Percentiles rank a stretch among this genome's conserved stretches.
Conservation (phyloP, 495 filamentous ascomycete genomes). For the Annulohypoxylon bovei region DNA sequence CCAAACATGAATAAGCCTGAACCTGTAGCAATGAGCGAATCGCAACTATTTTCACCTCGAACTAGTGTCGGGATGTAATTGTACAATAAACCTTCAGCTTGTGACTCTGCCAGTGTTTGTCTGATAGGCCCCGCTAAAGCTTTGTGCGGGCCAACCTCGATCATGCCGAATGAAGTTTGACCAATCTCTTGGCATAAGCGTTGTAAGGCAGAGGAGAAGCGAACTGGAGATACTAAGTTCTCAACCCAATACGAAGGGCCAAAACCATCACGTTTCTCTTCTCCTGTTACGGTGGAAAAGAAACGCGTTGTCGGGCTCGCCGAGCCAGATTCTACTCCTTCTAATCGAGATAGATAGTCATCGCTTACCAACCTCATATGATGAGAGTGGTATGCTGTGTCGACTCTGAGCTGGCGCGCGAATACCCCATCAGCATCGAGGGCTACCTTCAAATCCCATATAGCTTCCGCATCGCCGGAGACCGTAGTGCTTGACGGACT, state of each 20-base stretch:
- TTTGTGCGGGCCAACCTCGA: neutral
- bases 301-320: neutral
- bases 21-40: neutral
- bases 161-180: neutral
- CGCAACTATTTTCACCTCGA: neutral
- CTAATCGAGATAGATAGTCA: neutral
- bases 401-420: neutral
- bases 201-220: neutral
- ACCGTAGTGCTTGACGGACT: neutral
- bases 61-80: neutral
- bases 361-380: neutral
- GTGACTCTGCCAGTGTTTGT: neutral
- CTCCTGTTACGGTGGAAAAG: neutral
- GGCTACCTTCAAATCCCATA: neutral
- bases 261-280: neutral
- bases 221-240: neutral
- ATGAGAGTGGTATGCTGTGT: neutral
- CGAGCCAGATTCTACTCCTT: neutral
- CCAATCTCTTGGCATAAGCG: neutral
- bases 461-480: neutral
- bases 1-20: neutral
- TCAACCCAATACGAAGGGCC: neutral
- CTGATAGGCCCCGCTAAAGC: neutral
- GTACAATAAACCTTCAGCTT: neutral
- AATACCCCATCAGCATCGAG: neutral